Evolutionary conservation across 352 stramenopile species (phyloP).

Genomic region (Phytophthora citrophthora): DNA sequence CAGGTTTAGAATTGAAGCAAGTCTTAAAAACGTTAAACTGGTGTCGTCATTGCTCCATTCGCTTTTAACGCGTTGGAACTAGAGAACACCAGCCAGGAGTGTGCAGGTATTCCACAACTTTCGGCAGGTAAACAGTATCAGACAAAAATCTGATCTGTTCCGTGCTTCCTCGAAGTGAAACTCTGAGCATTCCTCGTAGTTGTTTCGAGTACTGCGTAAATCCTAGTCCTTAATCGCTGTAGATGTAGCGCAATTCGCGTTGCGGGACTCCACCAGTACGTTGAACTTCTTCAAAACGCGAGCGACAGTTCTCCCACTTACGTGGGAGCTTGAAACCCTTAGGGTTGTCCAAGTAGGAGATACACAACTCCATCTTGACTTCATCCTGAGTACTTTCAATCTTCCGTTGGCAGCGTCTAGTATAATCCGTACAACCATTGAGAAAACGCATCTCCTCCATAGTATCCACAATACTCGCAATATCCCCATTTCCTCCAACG

Average conservation of each 20-base stretch:
- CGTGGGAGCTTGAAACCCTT: constrained; percentile 17
- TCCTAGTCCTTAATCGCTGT: constrained; percentile 2
- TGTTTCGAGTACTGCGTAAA: constrained; percentile 4
- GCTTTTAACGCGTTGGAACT: not conserved
- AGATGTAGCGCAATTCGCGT: constrained; percentile 5
- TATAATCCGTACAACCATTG: constrained; percentile 10
- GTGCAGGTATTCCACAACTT: not conserved
- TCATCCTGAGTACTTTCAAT: not conserved
- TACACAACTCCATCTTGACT: constrained; percentile 21
- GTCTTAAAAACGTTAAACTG: not conserved
- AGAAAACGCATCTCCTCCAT: constrained; percentile 25
- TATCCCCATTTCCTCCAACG: not conserved
- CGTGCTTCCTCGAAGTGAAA: constrained; percentile 9
- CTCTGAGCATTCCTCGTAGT: not conserved
- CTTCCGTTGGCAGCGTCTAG: not conserved
- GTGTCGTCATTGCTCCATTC: constrained; percentile 7
- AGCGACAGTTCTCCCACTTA: constrained; percentile 26
- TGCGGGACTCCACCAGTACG: not conserved
- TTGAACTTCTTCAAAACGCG: constrained; percentile 15
- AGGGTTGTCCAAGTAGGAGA: constrained; percentile 19
- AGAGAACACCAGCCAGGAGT: constrained; percentile 6
- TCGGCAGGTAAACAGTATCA: constrained; percentile 1
- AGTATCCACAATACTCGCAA: constrained; percentile 13
- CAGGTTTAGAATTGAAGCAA: no score
- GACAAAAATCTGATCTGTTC: constrained; percentile 2